Evolutionary conservation across 2,329 filamentous ascomycete species (phyloP), one percentile per base, ranked within the genome.

Genomic region (Penicillium olsonii): DNA sequence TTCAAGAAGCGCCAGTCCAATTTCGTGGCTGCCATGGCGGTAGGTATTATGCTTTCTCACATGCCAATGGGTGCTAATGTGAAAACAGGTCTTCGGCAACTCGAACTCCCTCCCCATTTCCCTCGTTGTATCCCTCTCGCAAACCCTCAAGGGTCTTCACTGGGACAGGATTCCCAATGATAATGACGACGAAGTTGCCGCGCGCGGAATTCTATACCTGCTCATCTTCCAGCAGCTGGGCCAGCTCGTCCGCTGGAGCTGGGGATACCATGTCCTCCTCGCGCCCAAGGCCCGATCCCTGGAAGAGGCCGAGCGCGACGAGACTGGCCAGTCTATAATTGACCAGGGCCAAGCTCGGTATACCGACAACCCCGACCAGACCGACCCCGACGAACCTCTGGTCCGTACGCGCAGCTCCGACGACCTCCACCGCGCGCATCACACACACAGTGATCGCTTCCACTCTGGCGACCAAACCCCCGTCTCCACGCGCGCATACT

Each of bases 61-160:
- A 33, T 50, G 19, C 29, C 19, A 9, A 22, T 35, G 45, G 17
- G 18, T 33, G 15, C 42, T 40, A 18, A 42, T 45, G 8, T 50
- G 45, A 3, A 8, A 15, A 15, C 54, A 85, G 83, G 83, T 97
- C 41, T 99, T 99, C 69, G 94, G 92, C 62, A 99, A 99, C 71
- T 97, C 92, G 27, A 99, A 99, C 73, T 97, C 94, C 15, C 81
- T 99, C 17, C 94, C 94, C 0, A 97, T 99, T 54, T 99, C 94
- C 0, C 84, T 99, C 48, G 91, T 99, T 54, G 82, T 97, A 49
- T 96, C 92, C 8, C 81, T 99, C 10, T 95, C 92, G 12, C 88
- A 96, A 68, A 99, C 94, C 0, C 80, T 99, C 48, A 84, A 87
- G 62, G 94, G 94, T 5, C 79, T 99, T 26, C 92, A 97, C 69